Percentiles rank a stretch among this genome's conserved stretches.
These are phyloP conservation scores for Soucietia sequanensis DNA, from an alignment of 805 yeast species.

Conservation along the genomic window DNA sequence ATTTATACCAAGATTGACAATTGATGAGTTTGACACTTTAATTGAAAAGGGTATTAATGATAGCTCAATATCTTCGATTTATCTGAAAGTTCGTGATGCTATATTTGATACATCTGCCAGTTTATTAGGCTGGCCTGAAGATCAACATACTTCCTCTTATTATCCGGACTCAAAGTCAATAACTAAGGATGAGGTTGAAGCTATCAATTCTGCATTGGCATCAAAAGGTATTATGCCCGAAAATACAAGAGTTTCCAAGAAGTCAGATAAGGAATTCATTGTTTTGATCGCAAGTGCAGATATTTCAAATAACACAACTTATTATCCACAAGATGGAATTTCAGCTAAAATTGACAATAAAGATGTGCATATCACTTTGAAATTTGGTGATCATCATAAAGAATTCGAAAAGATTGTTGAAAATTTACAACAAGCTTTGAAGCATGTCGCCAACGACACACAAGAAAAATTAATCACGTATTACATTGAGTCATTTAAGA, in stretches of 20 bases:
- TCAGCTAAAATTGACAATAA: conserved; percentile 39
- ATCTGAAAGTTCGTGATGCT: conserved; percentile 42
- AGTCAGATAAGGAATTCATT: conserved; percentile 44
- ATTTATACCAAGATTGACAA: conserved; percentile 65
- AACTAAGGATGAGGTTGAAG: conserved; percentile 60
- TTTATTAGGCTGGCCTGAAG: conserved; percentile 74
- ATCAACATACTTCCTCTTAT: conserved; percentile 74
- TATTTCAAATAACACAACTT: conserved; percentile 46
- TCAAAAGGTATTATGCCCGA: conserved; percentile 67
- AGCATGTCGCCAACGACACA: conserved; percentile 69
- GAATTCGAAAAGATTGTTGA: conserved; percentile 63
- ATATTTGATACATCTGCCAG: conserved; percentile 50
- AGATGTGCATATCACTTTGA: conserved; percentile 44
- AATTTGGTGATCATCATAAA: conserved; percentile 74
- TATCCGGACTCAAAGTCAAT: conserved; percentile 49
- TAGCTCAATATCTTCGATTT: conserved; percentile 31
- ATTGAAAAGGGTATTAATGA: conserved; percentile 45
- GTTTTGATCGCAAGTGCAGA: conserved; percentile 70
- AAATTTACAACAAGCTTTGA: conserved; percentile 54
- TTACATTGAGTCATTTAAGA: conserved; percentile 67
- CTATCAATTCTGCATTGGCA: conserved; percentile 66
- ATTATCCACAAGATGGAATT: conserved; percentile 46
- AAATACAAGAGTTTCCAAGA: conserved; percentile 72
- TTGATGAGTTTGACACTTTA: conserved; percentile 45
- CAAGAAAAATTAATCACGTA: conserved; percentile 64